Percentiles rank a stretch among this genome's conserved stretches.
These are phyloP conservation scores for Xerocomellus dryophilus DNA, from an alignment of 768 basidiomycete genomes.

Conservation along the genomic window DNA sequence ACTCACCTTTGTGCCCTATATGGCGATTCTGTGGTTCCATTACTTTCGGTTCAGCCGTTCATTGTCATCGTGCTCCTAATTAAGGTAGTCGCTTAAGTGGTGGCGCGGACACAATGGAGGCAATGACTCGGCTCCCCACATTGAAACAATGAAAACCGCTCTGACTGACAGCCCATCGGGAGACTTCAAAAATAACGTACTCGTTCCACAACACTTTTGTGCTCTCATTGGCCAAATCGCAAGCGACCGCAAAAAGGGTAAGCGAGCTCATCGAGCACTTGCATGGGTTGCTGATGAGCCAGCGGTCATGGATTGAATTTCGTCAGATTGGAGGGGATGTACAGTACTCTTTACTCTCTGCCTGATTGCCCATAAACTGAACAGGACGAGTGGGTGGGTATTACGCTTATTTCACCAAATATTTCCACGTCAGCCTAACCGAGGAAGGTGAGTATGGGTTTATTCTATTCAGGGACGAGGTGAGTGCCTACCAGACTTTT, in stretches of 20 bases:
- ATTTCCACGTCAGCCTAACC: constrained; percentile 22
- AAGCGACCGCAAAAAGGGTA: too few relatives aligned
- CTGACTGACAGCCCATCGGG: too few relatives aligned
- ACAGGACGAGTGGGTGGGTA: constrained; percentile 29
- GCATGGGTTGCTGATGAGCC: too few relatives aligned
- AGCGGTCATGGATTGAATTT: constrained; percentile 15
- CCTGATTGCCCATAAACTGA: constrained; percentile 16
- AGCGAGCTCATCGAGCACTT: too few relatives aligned
- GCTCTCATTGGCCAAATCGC: too few relatives aligned
- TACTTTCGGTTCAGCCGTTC: not conserved
- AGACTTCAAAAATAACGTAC: too few relatives aligned
- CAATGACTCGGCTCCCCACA: not conserved
- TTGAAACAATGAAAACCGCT: not conserved
- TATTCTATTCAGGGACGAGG: not conserved
- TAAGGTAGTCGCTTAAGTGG: not conserved
- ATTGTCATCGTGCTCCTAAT: constrained; percentile 3
- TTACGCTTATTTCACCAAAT: constrained; percentile 26
- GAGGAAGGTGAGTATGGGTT: not conserved
- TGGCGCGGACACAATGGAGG: too few relatives aligned
- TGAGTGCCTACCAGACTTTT: constrained; percentile 37
- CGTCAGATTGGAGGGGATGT: constrained; percentile 27
- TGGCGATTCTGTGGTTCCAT: not conserved
- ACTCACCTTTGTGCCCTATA: constrained; percentile 5
- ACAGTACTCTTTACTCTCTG: constrained; percentile 34
- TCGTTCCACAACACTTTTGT: too few relatives aligned